Evolutionary conservation across 2,329 filamentous ascomycete genomes (phyloP).

Genomic region (Chaetomium strumarium): DNA sequence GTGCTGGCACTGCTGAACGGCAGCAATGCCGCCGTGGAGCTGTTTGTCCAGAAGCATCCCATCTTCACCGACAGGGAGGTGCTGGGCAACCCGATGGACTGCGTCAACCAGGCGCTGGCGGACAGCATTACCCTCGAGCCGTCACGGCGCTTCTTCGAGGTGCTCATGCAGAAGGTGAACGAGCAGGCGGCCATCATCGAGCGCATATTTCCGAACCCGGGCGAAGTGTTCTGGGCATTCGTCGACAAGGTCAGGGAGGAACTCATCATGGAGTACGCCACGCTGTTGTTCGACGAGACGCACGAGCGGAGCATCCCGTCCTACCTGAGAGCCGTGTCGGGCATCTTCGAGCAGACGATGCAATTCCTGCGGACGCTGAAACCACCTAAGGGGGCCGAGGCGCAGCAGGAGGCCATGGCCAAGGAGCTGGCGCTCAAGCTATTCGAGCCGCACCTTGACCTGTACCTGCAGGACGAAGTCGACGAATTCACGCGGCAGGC

Average conservation of each 20-base stretch:
- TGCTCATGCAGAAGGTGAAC: slow-evolving; percentile 67
- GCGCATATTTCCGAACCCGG: slow-evolving; percentile 68
- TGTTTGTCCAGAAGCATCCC: slow-evolving; percentile 85
- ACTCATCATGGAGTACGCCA: slow-evolving; percentile 79
- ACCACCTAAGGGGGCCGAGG: slow-evolving; percentile 53
- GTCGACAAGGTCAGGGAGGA: slow-evolving; percentile 79
- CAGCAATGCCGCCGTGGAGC: slow-evolving; percentile 68
- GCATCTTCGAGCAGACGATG: slow-evolving; percentile 79
- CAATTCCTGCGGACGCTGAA: slow-evolving; percentile 68
- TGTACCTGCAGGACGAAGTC: slow-evolving; percentile 88
- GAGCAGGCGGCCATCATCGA: slow-evolving; percentile 76
- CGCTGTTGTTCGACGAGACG: slow-evolving; percentile 77
- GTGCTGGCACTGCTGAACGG: slow-evolving; percentile 80
- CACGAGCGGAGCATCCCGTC: slow-evolving; percentile 68
- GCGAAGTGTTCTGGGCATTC: slow-evolving; percentile 69
- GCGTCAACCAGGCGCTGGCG: slow-evolving; percentile 60
- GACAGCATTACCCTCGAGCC: slow-evolving; percentile 73
- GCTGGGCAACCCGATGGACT: slow-evolving; percentile 71
- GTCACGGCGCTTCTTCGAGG: slow-evolving; percentile 74
- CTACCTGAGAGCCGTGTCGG: slow-evolving; percentile 81
- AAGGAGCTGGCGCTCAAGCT: slow-evolving; percentile 63
- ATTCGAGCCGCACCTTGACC: slow-evolving; percentile 89
- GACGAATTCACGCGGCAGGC: slow-evolving; percentile 75
- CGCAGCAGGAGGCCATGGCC: slow-evolving; percentile 54
- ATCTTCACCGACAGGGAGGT: slow-evolving; percentile 69